phyloP scores from a whole-genome alignment of 352 stramenopile species.

The Phytophthora kernoviae region DNA sequence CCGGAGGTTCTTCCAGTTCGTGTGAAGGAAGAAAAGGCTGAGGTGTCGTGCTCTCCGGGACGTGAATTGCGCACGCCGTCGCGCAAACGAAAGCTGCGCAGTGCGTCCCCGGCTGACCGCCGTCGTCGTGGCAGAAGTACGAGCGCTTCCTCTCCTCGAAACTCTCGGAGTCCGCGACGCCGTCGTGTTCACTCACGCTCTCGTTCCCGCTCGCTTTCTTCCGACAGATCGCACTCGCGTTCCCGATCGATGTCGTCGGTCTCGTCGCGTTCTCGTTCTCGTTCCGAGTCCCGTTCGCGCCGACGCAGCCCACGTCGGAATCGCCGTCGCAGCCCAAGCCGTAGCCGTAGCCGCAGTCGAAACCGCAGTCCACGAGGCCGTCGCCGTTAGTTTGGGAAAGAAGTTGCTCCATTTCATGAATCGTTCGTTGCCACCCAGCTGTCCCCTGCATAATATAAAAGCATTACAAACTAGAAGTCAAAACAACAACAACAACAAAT shows the following conservation, averaged over 20 bases:
- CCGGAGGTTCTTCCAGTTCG: constrained; percentile 6
- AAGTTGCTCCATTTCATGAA: no score
- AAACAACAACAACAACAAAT: no score
- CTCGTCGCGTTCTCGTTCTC: constrained; percentile 40
- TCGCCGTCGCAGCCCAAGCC: constrained; percentile 34
- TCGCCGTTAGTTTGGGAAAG: constrained; percentile 15
- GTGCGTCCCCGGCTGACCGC: constrained; percentile 14
- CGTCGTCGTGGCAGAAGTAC: constrained; percentile 30
- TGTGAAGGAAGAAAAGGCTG: constrained; percentile 17
- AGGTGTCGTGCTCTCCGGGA: constrained; percentile 2
- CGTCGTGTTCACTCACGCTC: constrained; percentile 32
- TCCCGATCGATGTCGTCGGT: constrained; percentile 28
- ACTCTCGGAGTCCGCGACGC: constrained; percentile 22
- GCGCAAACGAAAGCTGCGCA: constrained; percentile 34
- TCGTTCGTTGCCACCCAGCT: no score
- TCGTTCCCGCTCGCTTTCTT: constrained; percentile 22
- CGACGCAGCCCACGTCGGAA: constrained; percentile 28
- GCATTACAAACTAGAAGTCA: no score
- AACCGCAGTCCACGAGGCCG: constrained; percentile 17
- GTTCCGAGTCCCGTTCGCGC: constrained; percentile 28
- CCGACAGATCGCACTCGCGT: constrained; percentile 25
- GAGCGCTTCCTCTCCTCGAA: constrained; percentile 18
- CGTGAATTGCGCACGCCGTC: constrained; percentile 3
- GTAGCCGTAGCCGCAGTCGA: constrained; percentile 31
- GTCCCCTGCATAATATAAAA: no score